phyloP scores from a whole-genome alignment of 257 asterid genomes.

The Galeopsis tetrahit region DNA sequence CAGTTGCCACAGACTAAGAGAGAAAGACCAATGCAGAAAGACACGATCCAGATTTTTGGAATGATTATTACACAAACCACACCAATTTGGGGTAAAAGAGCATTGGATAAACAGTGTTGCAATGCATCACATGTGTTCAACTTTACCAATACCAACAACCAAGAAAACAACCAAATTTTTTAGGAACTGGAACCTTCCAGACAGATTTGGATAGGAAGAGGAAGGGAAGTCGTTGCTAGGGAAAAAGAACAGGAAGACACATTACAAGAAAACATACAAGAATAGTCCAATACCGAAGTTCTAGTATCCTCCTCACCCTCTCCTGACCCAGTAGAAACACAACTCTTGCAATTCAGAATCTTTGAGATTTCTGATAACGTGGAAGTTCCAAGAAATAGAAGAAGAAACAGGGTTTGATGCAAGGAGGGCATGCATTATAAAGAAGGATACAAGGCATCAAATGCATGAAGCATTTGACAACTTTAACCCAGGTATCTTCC shows the following conservation, averaged over 20 bases:
- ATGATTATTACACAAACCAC: neutral
- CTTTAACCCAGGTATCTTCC: neutral
- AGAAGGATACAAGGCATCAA: neutral
- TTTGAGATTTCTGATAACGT: neutral
- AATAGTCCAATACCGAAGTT: neutral
- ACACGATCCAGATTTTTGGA: neutral
- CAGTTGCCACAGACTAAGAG: neutral
- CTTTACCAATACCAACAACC: neutral
- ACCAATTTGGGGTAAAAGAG: neutral
- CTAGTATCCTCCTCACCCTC: neutral
- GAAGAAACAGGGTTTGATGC: neutral
- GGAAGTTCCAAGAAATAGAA: neutral
- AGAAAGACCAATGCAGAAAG: neutral
- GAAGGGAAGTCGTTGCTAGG: neutral
- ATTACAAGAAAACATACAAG: neutral
- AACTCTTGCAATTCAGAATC: neutral
- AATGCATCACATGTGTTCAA: conserved; percentile 4
- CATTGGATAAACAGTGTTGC: neutral
- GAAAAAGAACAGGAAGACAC: neutral
- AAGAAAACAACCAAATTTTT: neutral
- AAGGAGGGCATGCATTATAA: conserved; percentile 1
- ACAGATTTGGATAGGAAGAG: neutral
- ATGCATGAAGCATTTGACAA: neutral
- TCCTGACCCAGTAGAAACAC: neutral
- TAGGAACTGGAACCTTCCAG: neutral